Evolutionary conservation across 352 stramenopile genomes (phyloP), one percentile per base, ranked within the genome.

Genomic region (Phytophthora pistaciae): DNA sequence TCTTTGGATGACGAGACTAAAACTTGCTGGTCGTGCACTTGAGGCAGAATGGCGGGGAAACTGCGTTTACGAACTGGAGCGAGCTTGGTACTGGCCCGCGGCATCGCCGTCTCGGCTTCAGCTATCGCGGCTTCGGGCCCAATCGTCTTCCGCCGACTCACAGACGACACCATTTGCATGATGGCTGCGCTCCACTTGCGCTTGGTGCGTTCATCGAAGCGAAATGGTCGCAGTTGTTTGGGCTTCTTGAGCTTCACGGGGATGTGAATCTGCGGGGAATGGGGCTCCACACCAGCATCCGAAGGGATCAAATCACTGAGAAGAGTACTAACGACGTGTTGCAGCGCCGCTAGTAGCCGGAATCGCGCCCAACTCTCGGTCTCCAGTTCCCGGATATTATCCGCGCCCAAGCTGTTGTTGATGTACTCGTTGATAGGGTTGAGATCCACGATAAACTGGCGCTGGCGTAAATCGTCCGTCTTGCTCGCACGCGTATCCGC

Each of bases 371-470:
- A 91, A 60, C 78, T 82, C 56, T 91, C 84, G 1, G 56, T 68
- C 50, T 91, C 82, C 16, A 91, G 57, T 0, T 74, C n/a, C 0
- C 49, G 44, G 3, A 90, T 48, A 16, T 81, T 63, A 2, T 74
- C 52, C 10, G 79, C 71, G 16, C 74, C 63, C 4, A 90, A 62
- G n/a, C 72, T 70, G 1, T 70, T 38, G 10, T 62, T 48, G 0
- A 90, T 40, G 27, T 87, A 72, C 38, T 82, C 79, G 67, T 86
- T 90, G 7, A 90, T 66, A 0, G 84, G 84, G 48, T 87, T 90
- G 21, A 91, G 60, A 13, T 76, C 60, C 7, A 79, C 40, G 14
- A 90, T 87, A 25, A 80, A 89, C 68, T 91, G 64, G 7, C 31
- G 21, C 8, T 64, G 55, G 16, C 55, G 63, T 6, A 70, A 38